These are phyloP conservation scores for Suillus tomentosus DNA, from an alignment of 768 basidiomycete species.

Conservation along the genomic window DNA sequence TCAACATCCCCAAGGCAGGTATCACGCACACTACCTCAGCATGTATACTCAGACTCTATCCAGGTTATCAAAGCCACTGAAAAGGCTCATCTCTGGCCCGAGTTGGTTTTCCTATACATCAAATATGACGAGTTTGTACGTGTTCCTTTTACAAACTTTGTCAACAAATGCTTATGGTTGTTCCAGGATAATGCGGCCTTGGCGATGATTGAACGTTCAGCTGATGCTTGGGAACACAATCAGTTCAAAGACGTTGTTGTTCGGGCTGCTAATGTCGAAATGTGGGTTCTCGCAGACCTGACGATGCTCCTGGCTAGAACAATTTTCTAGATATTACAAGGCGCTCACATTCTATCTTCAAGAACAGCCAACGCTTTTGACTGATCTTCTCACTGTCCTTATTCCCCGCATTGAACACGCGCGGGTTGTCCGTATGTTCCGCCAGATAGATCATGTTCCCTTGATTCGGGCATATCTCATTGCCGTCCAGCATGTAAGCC, in stretches of 20 bases:
- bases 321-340: slow-evolving; percentile 81
- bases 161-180: slow-evolving; percentile 10
- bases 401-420: slow-evolving; percentile 94
- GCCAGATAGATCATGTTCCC: slow-evolving; percentile 92
- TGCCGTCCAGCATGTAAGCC: slow-evolving; percentile 86
- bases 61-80: slow-evolving; percentile 94
- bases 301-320: not conserved
- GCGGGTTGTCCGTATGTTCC: slow-evolving; percentile 95
- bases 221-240: slow-evolving; percentile 99
- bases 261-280: slow-evolving; percentile 96
- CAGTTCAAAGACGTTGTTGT: slow-evolving; percentile 99
- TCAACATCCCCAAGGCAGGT: slow-evolving; percentile 92
- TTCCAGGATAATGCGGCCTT: slow-evolving; percentile 91
- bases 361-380: slow-evolving; percentile 91
- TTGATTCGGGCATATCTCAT: slow-evolving; percentile 96
- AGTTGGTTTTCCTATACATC: slow-evolving; percentile 97
- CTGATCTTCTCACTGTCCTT: slow-evolving; percentile 89
- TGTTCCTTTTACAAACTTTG: slow-evolving; percentile 19
- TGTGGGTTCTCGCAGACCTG: slow-evolving; percentile 49
- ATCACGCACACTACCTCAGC: not conserved
- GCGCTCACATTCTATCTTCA: slow-evolving; percentile 91
- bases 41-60: slow-evolving; percentile 5
- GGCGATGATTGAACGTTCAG: slow-evolving; percentile 97
- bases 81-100: slow-evolving; percentile 96
- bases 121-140: slow-evolving; percentile 94